These are phyloP conservation scores for Backusella tuberculispora DNA, from an alignment of 192 early-diverging fungal species.

Conservation along the genomic window DNA sequence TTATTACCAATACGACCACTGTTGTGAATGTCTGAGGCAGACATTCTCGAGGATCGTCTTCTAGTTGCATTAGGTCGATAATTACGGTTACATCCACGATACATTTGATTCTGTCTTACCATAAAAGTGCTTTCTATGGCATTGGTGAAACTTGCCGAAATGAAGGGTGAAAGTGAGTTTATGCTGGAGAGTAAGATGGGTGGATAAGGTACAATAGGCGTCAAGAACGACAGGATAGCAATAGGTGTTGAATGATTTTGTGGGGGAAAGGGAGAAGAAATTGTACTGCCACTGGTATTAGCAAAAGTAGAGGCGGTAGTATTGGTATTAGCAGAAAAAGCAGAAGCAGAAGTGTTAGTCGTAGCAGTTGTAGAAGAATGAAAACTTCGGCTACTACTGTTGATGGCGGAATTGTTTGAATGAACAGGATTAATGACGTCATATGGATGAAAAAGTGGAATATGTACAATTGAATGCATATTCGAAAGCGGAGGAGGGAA, in stretches of 20 bases:
- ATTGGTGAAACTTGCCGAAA: conserved; percentile 48
- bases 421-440: conserved; percentile 39
- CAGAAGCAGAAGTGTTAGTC: background rate
- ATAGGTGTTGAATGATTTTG: conserved; percentile 38
- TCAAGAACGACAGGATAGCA: conserved; percentile 58
- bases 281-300: background rate
- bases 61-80: background rate
- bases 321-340: background rate
- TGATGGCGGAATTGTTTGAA: background rate
- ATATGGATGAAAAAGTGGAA: conserved; percentile 53
- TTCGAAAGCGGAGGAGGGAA: conserved; percentile 43
- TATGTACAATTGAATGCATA: conserved; percentile 54
- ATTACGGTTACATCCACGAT: conserved; percentile 13
- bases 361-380: background rate
- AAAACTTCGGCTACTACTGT: background rate
- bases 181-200: conserved; percentile 44
- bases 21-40: background rate
- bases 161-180: conserved; percentile 46
- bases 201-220: conserved; percentile 57
- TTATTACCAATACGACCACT: background rate
- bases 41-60: background rate
- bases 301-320: background rate
- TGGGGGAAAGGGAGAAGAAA: background rate
- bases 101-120: conserved; percentile 17
- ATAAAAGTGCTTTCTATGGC: conserved; percentile 27